These are phyloP conservation scores for Paramecium pentaurelia DNA, from an alignment of 73 alveolate genomes.

Conservation along the genomic window DNA sequence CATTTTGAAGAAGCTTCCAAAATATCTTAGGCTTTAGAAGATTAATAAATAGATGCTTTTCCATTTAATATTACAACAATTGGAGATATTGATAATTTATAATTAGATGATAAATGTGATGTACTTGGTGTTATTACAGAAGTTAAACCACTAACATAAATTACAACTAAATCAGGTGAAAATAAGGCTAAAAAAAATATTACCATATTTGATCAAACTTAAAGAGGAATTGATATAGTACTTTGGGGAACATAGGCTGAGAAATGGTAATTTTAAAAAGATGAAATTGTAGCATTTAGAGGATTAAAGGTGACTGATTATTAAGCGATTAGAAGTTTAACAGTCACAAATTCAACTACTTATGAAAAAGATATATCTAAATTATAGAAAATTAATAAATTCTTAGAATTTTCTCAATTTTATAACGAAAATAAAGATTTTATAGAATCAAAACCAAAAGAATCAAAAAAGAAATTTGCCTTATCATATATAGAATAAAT, in stretches of 20 bases:
- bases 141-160: background rate
- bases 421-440: background rate
- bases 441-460: background rate
- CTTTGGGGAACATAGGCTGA: background rate
- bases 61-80: background rate
- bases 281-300: background rate
- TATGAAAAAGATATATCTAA: background rate
- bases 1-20: background rate
- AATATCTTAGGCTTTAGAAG: background rate
- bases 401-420: background rate
- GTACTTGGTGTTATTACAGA: background rate
- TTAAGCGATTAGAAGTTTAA: background rate
- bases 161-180: background rate
- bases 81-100: background rate
- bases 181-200: background rate
- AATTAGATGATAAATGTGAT: background rate
- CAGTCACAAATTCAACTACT: background rate
- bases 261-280: background rate
- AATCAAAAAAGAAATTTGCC: background rate
- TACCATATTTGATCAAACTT: background rate
- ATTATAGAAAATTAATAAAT: background rate
- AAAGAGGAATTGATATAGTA: background rate
- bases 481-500: background rate
- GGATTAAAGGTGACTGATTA: background rate
- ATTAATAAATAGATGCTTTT: background rate